Conservation (phyloP, 2,329 filamentous ascomycete species). For the Arthrobotrys musiformis region DNA sequence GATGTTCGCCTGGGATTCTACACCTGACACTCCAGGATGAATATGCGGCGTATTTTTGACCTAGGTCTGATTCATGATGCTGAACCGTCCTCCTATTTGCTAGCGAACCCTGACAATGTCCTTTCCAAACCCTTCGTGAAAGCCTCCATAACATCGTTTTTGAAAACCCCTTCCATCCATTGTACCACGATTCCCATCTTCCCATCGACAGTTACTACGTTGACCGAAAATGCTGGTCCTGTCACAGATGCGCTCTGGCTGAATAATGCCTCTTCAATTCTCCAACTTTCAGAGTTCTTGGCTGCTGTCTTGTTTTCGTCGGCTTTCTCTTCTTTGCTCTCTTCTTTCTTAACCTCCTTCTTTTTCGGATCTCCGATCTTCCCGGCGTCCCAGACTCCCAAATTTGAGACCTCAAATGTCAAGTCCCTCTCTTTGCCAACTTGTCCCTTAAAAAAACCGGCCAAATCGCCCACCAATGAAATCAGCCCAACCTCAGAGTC, state of each 20-base stretch:
- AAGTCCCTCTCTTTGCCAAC: constrained; percentile 64
- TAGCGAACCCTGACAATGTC: background rate
- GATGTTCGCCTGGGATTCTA: no score
- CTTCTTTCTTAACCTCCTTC: background rate
- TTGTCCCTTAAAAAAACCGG: constrained; percentile 63
- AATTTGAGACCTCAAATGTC: constrained; percentile 69
- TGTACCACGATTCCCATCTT: constrained; percentile 64
- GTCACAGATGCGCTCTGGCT: constrained; percentile 66
- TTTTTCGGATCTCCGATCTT: constrained; percentile 18
- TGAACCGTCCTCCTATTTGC: background rate
- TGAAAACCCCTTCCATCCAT: constrained; percentile 67
- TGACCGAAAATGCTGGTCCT: constrained; percentile 65
- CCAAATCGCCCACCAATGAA: constrained; percentile 65
- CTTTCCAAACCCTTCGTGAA: constrained; percentile 63
- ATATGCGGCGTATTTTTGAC: no score
- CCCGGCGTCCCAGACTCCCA: constrained; percentile 64
- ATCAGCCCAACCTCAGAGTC: constrained; percentile 64
- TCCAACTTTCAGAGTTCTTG: constrained; percentile 58
- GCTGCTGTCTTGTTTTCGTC: constrained; percentile 5
- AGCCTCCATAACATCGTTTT: constrained; percentile 62
- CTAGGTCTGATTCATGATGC: no score
- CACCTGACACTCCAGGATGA: no score
- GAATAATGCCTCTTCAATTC: constrained; percentile 66
- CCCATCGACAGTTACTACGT: constrained; percentile 65
- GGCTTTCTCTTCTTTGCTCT: background rate